Percentiles rank a stretch among this genome's conserved stretches.
Conservation (phyloP, 371 early-diverging fungal genomes). For the Smittium culicis region DNA sequence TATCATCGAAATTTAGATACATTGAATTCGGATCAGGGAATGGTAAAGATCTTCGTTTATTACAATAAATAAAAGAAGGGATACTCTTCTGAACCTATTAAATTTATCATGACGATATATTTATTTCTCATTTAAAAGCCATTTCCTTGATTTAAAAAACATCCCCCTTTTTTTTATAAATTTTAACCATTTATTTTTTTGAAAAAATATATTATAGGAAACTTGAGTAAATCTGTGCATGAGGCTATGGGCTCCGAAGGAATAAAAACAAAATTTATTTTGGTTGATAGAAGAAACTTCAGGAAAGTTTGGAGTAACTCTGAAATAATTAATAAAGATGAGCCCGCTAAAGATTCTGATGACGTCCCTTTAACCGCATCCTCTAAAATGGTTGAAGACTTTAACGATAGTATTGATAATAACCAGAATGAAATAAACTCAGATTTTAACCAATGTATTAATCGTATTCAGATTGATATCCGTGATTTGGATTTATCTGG, state of each 20-base stretch:
- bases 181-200: no score
- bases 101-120: no score
- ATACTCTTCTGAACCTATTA: no score
- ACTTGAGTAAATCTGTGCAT: conserved; percentile 14
- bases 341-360: neutral
- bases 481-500: conserved; percentile 54
- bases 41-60: no score
- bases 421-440: conserved; percentile 11
- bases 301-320: conserved; percentile 39
- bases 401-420: conserved; percentile 7
- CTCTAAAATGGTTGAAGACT: neutral
- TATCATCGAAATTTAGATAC: conserved; percentile 40
- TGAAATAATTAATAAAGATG: neutral
- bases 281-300: conserved; percentile 65
- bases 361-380: neutral
- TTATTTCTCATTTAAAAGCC: no score
- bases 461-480: conserved; percentile 64
- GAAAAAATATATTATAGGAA: no score
- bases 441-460: conserved; percentile 36
- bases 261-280: conserved; percentile 34
- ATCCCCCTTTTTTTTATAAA: no score
- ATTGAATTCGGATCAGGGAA: conserved; percentile 77
- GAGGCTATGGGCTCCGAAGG: conserved; percentile 9
- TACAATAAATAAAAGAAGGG: no score
- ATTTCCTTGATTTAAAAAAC: no score